A percentile compares a stretch with the other conserved stretches of the same genome.
phyloP scores from a whole-genome alignment of 192 early-diverging fungal species.

The Geranomyces variabilis region DNA sequence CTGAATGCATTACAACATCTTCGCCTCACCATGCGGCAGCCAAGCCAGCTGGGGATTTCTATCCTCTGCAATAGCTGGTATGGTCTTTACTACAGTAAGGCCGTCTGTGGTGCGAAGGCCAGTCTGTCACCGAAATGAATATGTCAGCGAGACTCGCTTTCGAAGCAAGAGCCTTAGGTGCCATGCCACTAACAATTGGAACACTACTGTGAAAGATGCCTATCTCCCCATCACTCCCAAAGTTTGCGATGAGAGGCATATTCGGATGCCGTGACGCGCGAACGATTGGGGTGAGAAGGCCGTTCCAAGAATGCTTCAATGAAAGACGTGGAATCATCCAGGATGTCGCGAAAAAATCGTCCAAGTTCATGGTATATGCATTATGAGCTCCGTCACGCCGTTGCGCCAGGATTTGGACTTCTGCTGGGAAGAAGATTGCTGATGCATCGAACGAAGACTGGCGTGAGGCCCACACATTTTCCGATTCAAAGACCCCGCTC shows the following conservation, averaged over 20 bases:
- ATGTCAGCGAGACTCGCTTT: background rate
- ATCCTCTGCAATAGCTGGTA: background rate
- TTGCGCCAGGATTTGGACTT: slow-evolving; percentile 65
- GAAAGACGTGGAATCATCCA: slow-evolving; percentile 60
- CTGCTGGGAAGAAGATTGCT: slow-evolving; percentile 55
- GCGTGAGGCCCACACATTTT: background rate
- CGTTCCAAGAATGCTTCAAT: slow-evolving; percentile 68
- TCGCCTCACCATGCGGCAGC: slow-evolving; percentile 20
- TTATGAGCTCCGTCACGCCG: slow-evolving; percentile 61
- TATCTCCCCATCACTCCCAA: slow-evolving; percentile 56
- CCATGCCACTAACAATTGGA: slow-evolving; percentile 59
- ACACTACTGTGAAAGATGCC: slow-evolving; percentile 56
- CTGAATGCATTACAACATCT: too few species aligned
- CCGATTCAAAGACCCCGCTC: background rate
- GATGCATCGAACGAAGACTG: background rate
- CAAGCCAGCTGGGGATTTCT: background rate
- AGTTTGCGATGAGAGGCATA: slow-evolving; percentile 42
- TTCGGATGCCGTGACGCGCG: slow-evolving; percentile 33
- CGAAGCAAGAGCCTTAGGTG: too few species aligned
- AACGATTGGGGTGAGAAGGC: slow-evolving; percentile 46
- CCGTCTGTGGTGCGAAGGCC: slow-evolving; percentile 27
- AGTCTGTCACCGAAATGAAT: background rate
- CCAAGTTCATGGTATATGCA: slow-evolving; percentile 72
- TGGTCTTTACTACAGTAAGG: background rate
- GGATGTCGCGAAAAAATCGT: slow-evolving; percentile 73